phyloP scores from a whole-genome alignment of 345 rosid genomes.

The Populus tremula region DNA sequence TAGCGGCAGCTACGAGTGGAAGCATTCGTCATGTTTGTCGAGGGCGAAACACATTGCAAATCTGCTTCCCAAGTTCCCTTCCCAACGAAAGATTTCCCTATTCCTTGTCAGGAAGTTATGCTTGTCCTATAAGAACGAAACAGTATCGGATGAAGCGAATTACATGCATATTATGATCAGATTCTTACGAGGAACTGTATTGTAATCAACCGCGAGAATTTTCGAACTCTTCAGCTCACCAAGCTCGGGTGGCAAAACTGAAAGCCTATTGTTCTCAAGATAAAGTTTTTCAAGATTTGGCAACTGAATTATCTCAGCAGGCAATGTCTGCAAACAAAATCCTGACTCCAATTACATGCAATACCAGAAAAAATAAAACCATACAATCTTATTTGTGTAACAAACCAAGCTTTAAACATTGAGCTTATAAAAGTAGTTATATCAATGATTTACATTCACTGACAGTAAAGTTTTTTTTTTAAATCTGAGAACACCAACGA shows the following conservation, averaged over 20 bases:
- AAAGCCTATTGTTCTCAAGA: conserved; percentile 77
- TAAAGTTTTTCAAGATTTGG: conserved; percentile 84
- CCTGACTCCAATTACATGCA: background rate
- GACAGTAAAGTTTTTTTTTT: background rate
- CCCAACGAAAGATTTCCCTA: background rate
- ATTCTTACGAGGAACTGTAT: conserved; percentile 90
- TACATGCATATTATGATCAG: background rate
- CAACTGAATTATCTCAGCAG: conserved; percentile 71
- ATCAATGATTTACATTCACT: background rate
- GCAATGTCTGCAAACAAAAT: conserved; percentile 56
- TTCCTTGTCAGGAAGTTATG: too few relatives aligned
- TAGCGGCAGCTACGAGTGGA: background rate
- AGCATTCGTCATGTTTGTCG: conserved; percentile 19
- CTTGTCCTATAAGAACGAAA: too few relatives aligned
- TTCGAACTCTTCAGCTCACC: conserved; percentile 69
- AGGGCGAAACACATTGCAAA: conserved; percentile 31
- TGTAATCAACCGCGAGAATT: conserved; percentile 76
- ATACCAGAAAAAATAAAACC: background rate
- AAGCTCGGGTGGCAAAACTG: conserved; percentile 85
- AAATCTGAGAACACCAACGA: background rate
- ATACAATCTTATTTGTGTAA: conserved; percentile 3
- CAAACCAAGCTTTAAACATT: background rate
- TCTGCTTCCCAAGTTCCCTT: conserved; percentile 43
- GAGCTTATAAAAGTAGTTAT: background rate
- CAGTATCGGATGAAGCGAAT: background rate